Evolutionary conservation across 2,329 filamentous ascomycete genomes (phyloP).

Genomic region (Fusarium sp.): DNA sequence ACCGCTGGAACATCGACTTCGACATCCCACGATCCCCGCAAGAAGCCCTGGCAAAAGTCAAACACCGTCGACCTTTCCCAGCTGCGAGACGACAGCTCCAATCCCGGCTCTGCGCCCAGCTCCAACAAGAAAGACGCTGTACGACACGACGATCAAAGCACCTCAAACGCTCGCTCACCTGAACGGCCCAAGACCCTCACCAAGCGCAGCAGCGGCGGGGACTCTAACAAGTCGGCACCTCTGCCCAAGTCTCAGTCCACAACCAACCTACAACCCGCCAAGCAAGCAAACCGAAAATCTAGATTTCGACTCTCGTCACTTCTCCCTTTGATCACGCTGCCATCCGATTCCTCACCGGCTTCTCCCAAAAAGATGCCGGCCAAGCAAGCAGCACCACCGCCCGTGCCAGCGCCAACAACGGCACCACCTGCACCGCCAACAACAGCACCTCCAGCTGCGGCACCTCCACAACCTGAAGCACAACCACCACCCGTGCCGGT

Average conservation of each 20-base stretch:
- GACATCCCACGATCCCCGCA: constrained; percentile 29
- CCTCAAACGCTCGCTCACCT: constrained; percentile 21
- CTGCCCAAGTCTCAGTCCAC: constrained; percentile 34
- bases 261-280: constrained; percentile 26
- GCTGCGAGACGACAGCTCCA: constrained; percentile 25
- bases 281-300: constrained; percentile 44
- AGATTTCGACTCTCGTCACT: constrained; percentile 49
- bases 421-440: constrained; percentile 26
- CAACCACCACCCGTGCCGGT: constrained; percentile 1
- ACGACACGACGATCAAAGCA: constrained; percentile 28
- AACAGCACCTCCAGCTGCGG: constrained; percentile 7
- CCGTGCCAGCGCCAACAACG: neutral
- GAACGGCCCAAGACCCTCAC: constrained; percentile 30
- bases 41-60: constrained; percentile 40
- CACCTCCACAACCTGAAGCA: neutral
- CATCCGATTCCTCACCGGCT: constrained; percentile 43
- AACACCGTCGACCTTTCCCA: constrained; percentile 39
- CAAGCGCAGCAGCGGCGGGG: constrained; percentile 22
- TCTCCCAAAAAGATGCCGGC: constrained; percentile 36
- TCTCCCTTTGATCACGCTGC: constrained; percentile 51
- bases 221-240: constrained; percentile 7
- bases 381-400: neutral
- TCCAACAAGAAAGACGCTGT: constrained; percentile 27
- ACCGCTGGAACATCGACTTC: neutral
- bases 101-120: constrained; percentile 16